Evolutionary conservation across 2,329 filamentous ascomycete genomes (phyloP), one percentile per base, ranked within the genome.

Genomic region (Dendryphion nanum): DNA sequence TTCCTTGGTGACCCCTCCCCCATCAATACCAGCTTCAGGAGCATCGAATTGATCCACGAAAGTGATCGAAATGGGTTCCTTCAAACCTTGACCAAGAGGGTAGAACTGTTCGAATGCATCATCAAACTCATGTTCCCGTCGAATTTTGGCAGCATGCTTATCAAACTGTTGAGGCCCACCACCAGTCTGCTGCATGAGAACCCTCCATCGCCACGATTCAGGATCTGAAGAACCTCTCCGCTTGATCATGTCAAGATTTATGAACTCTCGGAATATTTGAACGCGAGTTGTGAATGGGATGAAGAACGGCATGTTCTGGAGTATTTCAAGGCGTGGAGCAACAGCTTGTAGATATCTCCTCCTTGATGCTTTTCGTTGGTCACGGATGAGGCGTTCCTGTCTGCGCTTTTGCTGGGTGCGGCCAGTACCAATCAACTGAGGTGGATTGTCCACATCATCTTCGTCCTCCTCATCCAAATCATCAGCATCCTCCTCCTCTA

Each of bases 271-370:
- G 64, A 98, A 97, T 17, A 97, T 91, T 59, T 89, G 82, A 4
- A 98, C 93, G 32, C 93, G 77, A 0, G 87, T 93, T 24, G 87
- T 81, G 53, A 98, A 98, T 0, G 91, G 93, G 30, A 98, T 93
- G 50, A 91, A 86, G 61, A 97, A 98, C 0, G 93, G 93, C 83
- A 98, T 94, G 56, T 97, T 94, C 50, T 93, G 85, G 35, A 98
- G 68, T 4, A 98, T 86, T 57, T 96, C 90, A 7, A 96, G 73
- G 50, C 91, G 84, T 1, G 93, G 91, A 1, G 86, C 88, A 44
- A 95, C 81, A 12, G 85, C 78, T 33, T 90, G 86, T 17, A 94
- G 69, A 44, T 86, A 79, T 48, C 86, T 82, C 50, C 83, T 82
- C 24, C 83, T 76, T 30, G 82, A 82, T 5, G 78, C 75, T 55